phyloP scores from a whole-genome alignment of 2,329 filamentous ascomycete genomes.

The Hymenoscyphus linearis region DNA sequence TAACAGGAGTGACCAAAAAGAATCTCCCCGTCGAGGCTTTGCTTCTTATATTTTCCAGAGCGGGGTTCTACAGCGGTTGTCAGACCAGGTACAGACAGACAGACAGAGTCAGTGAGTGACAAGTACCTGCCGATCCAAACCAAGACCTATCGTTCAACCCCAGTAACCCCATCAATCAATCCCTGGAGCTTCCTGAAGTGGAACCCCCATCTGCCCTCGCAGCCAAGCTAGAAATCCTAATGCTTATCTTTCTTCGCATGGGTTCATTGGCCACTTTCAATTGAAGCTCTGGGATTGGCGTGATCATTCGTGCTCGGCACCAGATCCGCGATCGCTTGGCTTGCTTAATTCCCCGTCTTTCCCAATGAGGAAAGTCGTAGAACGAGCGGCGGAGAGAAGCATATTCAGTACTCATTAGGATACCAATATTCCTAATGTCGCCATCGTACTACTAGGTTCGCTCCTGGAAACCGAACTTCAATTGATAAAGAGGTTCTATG shows the following conservation, averaged over 20 bases:
- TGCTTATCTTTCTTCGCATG: slow-evolving; percentile 6
- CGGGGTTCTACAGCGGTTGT: background rate
- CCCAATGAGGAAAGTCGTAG: slow-evolving; percentile 9
- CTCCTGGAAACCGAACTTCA: background rate
- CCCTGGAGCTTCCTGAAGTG: slow-evolving; percentile 8
- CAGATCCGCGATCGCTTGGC: slow-evolving; percentile 6
- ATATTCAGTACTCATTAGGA: background rate
- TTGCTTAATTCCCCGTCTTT: background rate
- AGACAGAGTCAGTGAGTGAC: background rate
- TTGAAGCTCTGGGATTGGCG: slow-evolving; percentile 5
- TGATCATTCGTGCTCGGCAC: slow-evolving; percentile 7
- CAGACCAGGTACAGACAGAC: slow-evolving; percentile 1
- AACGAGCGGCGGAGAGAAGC: background rate
- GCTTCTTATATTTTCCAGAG: slow-evolving; percentile 5
- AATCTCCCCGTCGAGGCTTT: background rate
- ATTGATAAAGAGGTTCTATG: background rate
- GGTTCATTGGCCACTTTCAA: slow-evolving; percentile 6
- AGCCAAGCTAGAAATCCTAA: slow-evolving; percentile 5
- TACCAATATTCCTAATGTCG: background rate
- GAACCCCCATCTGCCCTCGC: background rate
- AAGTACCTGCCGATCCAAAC: background rate
- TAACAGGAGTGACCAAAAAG: background rate
- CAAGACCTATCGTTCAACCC: background rate
- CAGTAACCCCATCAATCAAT: background rate
- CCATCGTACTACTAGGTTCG: background rate